Conservation (phyloP, 179 eudicot genomes). For the Vitellaria paradoxa region DNA sequence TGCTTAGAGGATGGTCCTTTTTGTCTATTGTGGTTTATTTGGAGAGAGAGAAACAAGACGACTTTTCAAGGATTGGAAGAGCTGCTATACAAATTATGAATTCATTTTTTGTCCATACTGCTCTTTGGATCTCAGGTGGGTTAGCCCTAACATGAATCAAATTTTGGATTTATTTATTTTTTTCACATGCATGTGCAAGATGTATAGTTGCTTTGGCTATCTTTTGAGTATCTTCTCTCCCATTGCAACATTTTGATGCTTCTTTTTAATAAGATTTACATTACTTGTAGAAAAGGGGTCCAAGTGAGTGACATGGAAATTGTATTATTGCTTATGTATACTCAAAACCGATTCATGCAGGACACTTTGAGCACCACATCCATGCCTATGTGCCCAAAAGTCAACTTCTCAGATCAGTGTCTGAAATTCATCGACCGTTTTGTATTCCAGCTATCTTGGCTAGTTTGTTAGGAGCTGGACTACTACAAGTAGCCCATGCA, state of each 20-base stretch:
- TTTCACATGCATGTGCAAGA: no score
- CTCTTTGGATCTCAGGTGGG: no score
- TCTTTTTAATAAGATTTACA: no score
- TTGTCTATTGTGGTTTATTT: not conserved
- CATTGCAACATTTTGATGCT: no score
- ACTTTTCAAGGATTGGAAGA: no score
- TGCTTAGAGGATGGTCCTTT: not conserved
- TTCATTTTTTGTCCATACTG: no score
- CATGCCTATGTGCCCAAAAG: constrained; percentile 27
- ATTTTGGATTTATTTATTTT: no score
- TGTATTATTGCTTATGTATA: not conserved
- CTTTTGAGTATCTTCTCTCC: no score
- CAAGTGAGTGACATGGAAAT: not conserved
- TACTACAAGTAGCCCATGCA: constrained; percentile 59
- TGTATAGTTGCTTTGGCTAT: no score
- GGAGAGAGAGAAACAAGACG: not conserved
- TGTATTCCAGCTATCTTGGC: constrained; percentile 50
- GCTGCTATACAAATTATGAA: no score
- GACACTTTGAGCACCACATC: constrained; percentile 17
- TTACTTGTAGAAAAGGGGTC: not conserved
- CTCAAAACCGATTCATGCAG: constrained; percentile 15
- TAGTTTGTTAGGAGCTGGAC: constrained; percentile 68
- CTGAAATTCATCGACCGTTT: constrained; percentile 26
- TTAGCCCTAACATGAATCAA: no score
- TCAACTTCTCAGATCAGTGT: constrained; percentile 17